Evolutionary conservation across 306 rosid genomes (phyloP).

Genomic region (Cicer judaicum): DNA sequence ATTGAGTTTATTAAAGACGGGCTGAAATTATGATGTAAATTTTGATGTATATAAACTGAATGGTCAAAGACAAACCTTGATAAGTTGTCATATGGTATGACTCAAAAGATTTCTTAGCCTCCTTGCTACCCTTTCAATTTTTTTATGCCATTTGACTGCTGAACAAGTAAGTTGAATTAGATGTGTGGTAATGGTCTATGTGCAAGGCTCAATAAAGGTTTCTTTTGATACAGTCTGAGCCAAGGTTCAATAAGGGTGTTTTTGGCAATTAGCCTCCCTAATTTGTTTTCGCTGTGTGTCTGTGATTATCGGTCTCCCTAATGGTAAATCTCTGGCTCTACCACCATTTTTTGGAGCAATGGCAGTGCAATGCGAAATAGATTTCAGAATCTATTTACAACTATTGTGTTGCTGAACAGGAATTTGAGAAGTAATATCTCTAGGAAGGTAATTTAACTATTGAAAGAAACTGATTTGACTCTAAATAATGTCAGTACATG

Average conservation of each 20-base stretch:
- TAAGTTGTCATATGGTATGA: constrained; percentile 5
- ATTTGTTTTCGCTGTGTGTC: neutral
- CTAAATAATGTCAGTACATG: neutral
- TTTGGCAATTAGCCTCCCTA: neutral
- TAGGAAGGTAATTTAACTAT: constrained; percentile 68
- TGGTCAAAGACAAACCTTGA: constrained; percentile 15
- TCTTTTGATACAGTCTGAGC: constrained; percentile 73
- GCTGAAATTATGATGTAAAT: neutral
- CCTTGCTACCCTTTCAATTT: neutral
- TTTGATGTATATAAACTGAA: neutral
- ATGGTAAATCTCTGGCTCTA: neutral
- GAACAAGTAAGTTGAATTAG: neutral
- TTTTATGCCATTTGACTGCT: constrained; percentile 3
- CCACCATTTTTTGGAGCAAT: constrained; percentile 63
- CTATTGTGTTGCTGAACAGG: constrained; percentile 43
- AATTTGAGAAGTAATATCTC: constrained; percentile 67
- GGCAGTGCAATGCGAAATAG: constrained; percentile 61
- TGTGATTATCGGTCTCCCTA: neutral
- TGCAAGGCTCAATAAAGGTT: constrained; percentile 74
- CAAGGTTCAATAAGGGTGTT: neutral
- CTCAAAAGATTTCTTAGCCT: neutral
- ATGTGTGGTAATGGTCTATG: constrained; percentile 19
- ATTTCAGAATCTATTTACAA: constrained; percentile 44
- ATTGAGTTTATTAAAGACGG: constrained; percentile 14
- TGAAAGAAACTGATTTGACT: constrained; percentile 65